Base-by-base conservation (phyloP, 352 stramenopile species). In the Pythium vanterpoolii region DNA sequence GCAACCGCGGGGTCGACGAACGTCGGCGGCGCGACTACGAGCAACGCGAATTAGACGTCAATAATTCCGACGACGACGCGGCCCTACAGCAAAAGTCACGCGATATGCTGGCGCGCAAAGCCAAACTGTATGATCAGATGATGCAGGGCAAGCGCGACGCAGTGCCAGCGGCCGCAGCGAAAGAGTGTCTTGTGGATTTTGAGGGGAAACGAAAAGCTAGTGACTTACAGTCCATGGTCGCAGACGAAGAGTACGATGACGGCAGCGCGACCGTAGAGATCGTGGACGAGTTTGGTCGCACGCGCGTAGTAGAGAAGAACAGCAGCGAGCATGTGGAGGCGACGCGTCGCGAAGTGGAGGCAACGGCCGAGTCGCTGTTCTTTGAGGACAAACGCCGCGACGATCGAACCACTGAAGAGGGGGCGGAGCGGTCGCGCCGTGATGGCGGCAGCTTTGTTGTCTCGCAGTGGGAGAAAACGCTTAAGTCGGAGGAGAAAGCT, bases 401-500 rank as follows among this genome's bases (percentile, higher is more conserved):
- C 13, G 38, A 43, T 7, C 31, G 44, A 8, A n/a, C 18, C 2
- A 46, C 13, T 6, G 49, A 39, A 2, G 43, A 45, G 21, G 49
- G 44, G 13, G 36, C 13, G 6, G 30, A 23, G 7, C 50, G 14
- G 19, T 24, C 33, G 4, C 1, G 18, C 6, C 30, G 7, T 5
- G 40, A 2, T 1, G 31, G 53, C 3, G 73, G 81, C 23, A 86
- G 82, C 45, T 94, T 88, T 63, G 84, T 94, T 19, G 72, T 81
- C 11, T 92, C 84, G 10, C 84, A 92, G 42, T 94, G 84, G 84
- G 84, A 94, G 44, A 83, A 86, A 55, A 79, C 75, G 13, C 66
- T 94, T 18, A 89, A 87, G 27, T 54, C 33, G 23, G 39, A 58
- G 1, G 84, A 94, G 53, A 94, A 92, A 56, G 31, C 60, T 6